Base-by-base conservation (phyloP, 2,329 filamentous ascomycete species). In the Paracoccidioides brasiliensis region DNA sequence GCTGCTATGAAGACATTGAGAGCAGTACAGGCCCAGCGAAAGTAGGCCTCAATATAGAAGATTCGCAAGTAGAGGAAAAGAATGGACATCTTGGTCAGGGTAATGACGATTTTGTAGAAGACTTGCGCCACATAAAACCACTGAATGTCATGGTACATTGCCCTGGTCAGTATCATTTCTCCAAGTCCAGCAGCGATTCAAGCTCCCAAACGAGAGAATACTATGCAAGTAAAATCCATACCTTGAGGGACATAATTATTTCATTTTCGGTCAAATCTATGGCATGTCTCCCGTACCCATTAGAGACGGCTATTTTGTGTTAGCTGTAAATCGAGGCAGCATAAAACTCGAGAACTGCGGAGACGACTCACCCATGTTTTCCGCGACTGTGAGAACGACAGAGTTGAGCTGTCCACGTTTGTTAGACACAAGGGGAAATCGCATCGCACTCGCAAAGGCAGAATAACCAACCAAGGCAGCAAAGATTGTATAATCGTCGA, bases 31-130 rank as follows among this genome's bases (percentile, higher is more conserved):
- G 70, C 64, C 3, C 71, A 68, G 9, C 73, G 70, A 59, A 80
- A 80, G 65, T 69, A 73, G 43, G 58, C 43, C 15, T 58, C 67
- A 42, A 64, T 59, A 30, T 75, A 66, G 56, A 81, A 81, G 53
- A 80, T 78, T 30, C 78, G 76, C 33, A 79, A 72, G 59, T 80
- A 81, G 15, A 81, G 71, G 7, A 78, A 66, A 3, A 80, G 64
- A 55, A 80, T 77, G 1, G 78, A 79, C 3, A 72, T 66, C 61
- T 81, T 81, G 3, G 75, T 78, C 30, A 78, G 66, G 61, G 76
- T 77, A 56, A 80, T 75, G 46, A 75, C 76, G 56, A 79, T 64
- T 60, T 80, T 80, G 66, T 81, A 81, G 55, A 78, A 75, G 43
- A 77, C 72, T 60, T 80, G 78, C 2, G 75, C 72, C 30, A 77